A percentile compares a stretch with the other conserved stretches of the same genome.
Evolutionary conservation across 495 filamentous ascomycete species (phyloP).

Genomic region (Amphirosellinia nigrospora): DNA sequence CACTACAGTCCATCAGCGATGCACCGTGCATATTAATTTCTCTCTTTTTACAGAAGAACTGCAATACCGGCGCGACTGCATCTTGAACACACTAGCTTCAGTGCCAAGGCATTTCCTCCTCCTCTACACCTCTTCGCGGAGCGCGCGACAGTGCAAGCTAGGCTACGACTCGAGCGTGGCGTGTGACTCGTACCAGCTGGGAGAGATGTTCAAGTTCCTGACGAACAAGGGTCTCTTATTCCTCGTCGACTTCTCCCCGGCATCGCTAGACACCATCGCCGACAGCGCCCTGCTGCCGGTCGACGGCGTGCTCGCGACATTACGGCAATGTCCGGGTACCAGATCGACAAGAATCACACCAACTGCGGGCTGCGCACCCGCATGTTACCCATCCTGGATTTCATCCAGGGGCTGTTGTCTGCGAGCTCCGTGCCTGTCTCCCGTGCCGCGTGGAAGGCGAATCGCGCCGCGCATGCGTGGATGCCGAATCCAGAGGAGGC

Average conservation of each 20-base stretch:
- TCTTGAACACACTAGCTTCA: conserved; percentile 78
- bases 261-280: conserved; percentile 38
- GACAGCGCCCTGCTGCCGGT: conserved; percentile 45
- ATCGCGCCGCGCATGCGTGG: conserved; percentile 45
- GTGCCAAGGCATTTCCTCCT: conserved; percentile 74
- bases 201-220: conserved; percentile 85
- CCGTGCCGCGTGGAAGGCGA: conserved; percentile 51
- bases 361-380: conserved; percentile 78
- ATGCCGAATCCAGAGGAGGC: conserved; percentile 14
- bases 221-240: conserved; percentile 57
- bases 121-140: conserved; percentile 65
- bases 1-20: too few relatives aligned
- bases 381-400: conserved; percentile 70
- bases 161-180: conserved; percentile 75
- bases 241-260: conserved; percentile 52
- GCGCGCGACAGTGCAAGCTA: conserved; percentile 71
- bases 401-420: conserved; percentile 60
- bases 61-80: conserved; percentile 68
- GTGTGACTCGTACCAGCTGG: conserved; percentile 87
- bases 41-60: conserved; percentile 80
- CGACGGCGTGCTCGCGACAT: conserved; percentile 40
- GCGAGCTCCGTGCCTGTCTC: conserved; percentile 53
- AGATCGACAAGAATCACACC: conserved; percentile 76
- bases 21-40: conserved; percentile 28
- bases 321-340: conserved; percentile 69